Conservation (phyloP, 495 filamentous ascomycete species). For the Mycothermus thermophilus region DNA sequence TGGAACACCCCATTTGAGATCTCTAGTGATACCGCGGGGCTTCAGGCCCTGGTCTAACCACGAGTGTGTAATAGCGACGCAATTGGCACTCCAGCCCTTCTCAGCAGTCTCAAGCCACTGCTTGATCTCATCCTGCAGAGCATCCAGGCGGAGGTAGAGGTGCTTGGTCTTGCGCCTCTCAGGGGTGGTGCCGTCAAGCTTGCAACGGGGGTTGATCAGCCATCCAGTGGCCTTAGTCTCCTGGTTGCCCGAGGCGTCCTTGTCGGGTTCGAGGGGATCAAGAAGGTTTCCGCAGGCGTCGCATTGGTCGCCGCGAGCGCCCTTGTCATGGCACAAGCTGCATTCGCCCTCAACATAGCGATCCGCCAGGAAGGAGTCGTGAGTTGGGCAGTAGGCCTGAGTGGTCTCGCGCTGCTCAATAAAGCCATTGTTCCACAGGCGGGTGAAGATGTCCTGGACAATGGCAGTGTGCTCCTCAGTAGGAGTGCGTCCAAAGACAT, state of each 20-base stretch:
- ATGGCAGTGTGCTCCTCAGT: constrained; percentile 72
- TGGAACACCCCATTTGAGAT: constrained; percentile 73
- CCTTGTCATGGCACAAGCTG: constrained; percentile 54
- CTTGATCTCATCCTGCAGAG: constrained; percentile 58
- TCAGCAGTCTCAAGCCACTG: constrained; percentile 46
- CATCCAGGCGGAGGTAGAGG: constrained; percentile 67
- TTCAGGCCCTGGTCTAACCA: constrained; percentile 77
- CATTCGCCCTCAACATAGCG: constrained; percentile 89
- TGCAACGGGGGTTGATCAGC: constrained; percentile 51
- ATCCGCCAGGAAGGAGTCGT: constrained; percentile 78
- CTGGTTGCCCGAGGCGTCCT: constrained; percentile 9
- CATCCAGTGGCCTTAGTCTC: constrained; percentile 15
- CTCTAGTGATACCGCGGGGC: constrained; percentile 77
- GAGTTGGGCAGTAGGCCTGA: constrained; percentile 78
- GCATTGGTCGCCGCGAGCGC: constrained; percentile 69
- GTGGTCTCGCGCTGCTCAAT: constrained; percentile 59
- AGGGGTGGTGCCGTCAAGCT: constrained; percentile 69
- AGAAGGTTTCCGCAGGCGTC: constrained; percentile 70
- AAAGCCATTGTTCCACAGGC: constrained; percentile 65
- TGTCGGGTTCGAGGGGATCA: constrained; percentile 50
- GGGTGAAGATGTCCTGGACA: constrained; percentile 69
- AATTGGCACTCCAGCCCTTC: constrained; percentile 62
- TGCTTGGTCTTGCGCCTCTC: constrained; percentile 48
- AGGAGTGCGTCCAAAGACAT: constrained; percentile 72
- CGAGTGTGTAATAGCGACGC: constrained; percentile 51